A percentile compares a stretch with the other conserved stretches of the same genome.
phyloP scores from a whole-genome alignment of 495 filamentous ascomycete species.

The Zalerion maritima region DNA sequence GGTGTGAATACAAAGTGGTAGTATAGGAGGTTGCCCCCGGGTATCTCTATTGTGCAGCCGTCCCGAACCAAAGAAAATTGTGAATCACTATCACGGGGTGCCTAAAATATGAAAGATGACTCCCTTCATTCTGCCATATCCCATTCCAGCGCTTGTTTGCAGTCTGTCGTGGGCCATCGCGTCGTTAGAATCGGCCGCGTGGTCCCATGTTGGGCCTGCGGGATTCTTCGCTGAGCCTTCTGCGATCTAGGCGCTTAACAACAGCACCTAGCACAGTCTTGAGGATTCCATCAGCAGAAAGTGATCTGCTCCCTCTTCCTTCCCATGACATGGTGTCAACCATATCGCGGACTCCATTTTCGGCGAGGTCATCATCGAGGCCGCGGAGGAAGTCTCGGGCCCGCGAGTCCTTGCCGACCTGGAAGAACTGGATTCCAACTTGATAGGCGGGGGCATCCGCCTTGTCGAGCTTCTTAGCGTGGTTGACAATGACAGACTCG shows the following conservation, averaged over 20 bases:
- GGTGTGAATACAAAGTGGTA: no score
- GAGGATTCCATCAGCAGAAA: slow-evolving; percentile 51
- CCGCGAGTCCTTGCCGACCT: slow-evolving; percentile 62
- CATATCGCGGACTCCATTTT: slow-evolving; percentile 61
- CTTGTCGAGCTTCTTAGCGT: slow-evolving; percentile 56
- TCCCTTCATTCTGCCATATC: no score
- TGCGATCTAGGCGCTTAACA: slow-evolving; percentile 44
- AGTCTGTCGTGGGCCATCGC: no score
- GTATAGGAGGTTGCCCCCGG: no score
- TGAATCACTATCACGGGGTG: no score
- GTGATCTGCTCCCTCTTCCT: slow-evolving; percentile 18
- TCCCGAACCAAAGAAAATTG: no score
- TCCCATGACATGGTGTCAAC: slow-evolving; percentile 83
- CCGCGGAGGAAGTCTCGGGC: slow-evolving; percentile 52
- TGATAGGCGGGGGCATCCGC: slow-evolving; percentile 67
- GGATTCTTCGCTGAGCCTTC: no score
- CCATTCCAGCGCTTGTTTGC: no score
- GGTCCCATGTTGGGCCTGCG: no score
- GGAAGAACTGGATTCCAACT: slow-evolving; percentile 93
- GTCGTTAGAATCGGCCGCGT: no score
- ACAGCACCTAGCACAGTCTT: slow-evolving; percentile 75
- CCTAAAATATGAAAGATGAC: no score
- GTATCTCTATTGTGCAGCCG: no score
- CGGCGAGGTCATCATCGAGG: slow-evolving; percentile 62
- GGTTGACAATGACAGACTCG: slow-evolving; percentile 51